Conservation (phyloP, 2,329 filamentous ascomycete species). For the Hymenotorrendiella dingleyae region DNA sequence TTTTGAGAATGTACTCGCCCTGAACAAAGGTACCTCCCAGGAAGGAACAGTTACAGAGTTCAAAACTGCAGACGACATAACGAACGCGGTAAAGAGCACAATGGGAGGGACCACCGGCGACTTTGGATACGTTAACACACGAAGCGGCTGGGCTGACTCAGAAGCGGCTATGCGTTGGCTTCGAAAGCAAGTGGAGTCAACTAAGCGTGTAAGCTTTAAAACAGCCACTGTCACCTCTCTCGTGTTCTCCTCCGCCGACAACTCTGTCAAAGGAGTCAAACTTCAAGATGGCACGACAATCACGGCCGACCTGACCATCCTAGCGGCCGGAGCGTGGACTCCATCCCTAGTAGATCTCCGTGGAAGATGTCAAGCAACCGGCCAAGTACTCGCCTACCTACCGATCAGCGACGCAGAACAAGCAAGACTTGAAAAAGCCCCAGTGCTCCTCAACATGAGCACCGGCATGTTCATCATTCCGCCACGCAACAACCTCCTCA, state of each 20-base stretch:
- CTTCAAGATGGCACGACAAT: constrained; percentile 45
- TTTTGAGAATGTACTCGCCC: constrained; percentile 50
- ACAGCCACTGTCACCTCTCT: constrained; percentile 34
- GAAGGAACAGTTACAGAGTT: constrained; percentile 33
- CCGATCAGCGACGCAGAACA: constrained; percentile 68
- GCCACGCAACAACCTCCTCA: constrained; percentile 49
- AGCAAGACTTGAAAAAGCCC: constrained; percentile 54
- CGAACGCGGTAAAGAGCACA: constrained; percentile 39
- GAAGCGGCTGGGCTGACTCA: constrained; percentile 77
- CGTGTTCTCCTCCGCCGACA: constrained; percentile 17
- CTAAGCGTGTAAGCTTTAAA: constrained; percentile 44
- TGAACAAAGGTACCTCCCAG: constrained; percentile 29
- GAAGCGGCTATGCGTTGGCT: constrained; percentile 63
- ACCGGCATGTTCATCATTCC: constrained; percentile 72
- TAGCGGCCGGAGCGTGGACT: constrained; percentile 87
- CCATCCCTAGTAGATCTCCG: constrained; percentile 69
- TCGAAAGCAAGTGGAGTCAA: constrained; percentile 26
- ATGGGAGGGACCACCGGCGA: constrained; percentile 50
- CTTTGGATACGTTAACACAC: constrained; percentile 67
- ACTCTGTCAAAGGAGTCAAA: constrained; percentile 49
- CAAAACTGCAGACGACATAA: constrained; percentile 39
- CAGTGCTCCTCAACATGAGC: constrained; percentile 67
- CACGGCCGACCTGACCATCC: constrained; percentile 65
- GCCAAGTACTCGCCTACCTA: constrained; percentile 75
- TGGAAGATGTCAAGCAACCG: constrained; percentile 72